A percentile compares a stretch with the other conserved stretches of the same genome.
phyloP scores from a whole-genome alignment of 352 stramenopile species.

The Globisporangium cystogenes region DNA sequence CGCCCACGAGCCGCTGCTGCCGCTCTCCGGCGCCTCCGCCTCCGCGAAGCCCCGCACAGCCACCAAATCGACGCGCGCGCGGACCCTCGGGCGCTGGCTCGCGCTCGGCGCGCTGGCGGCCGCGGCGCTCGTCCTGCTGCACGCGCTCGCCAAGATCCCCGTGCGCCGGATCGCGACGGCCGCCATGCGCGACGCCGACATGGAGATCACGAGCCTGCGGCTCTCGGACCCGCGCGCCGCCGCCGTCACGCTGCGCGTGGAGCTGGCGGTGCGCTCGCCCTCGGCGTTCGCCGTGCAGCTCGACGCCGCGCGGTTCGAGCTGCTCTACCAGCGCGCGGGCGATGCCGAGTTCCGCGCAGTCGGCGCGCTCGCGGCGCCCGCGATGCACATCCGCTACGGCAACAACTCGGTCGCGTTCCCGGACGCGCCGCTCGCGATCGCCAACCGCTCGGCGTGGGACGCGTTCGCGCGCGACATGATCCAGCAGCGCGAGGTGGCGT shows the following conservation, averaged over 20 bases:
- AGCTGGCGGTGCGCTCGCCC: conserved; percentile 36
- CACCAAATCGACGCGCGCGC: neutral
- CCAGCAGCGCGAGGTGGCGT: conserved; percentile 27
- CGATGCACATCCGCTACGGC: conserved; percentile 48
- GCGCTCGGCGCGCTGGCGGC: conserved; percentile 9
- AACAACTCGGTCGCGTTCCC: conserved; percentile 39
- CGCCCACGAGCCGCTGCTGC: conserved; percentile 12
- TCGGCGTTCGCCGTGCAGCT: conserved; percentile 52
- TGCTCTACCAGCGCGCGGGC: conserved; percentile 26
- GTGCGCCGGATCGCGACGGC: conserved; percentile 45
- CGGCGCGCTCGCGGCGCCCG: conserved; percentile 36
- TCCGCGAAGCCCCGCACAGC: neutral
- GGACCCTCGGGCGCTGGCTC: conserved; percentile 9
- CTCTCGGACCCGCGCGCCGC: conserved; percentile 31
- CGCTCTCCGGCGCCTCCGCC: conserved; percentile 6
- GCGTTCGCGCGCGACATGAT: conserved; percentile 70
- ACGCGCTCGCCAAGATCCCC: conserved; percentile 41
- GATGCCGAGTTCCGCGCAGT: conserved; percentile 16
- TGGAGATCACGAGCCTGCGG: conserved; percentile 56
- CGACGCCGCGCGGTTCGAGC: conserved; percentile 37
- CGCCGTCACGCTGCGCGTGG: conserved; percentile 41
- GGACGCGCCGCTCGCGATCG: conserved; percentile 47
- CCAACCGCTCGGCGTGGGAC: conserved; percentile 52
- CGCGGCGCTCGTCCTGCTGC: conserved; percentile 25
- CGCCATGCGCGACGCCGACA: conserved; percentile 51